phyloP scores from a whole-genome alignment of 768 basidiomycete species.

The Amanita rimosa region DNA sequence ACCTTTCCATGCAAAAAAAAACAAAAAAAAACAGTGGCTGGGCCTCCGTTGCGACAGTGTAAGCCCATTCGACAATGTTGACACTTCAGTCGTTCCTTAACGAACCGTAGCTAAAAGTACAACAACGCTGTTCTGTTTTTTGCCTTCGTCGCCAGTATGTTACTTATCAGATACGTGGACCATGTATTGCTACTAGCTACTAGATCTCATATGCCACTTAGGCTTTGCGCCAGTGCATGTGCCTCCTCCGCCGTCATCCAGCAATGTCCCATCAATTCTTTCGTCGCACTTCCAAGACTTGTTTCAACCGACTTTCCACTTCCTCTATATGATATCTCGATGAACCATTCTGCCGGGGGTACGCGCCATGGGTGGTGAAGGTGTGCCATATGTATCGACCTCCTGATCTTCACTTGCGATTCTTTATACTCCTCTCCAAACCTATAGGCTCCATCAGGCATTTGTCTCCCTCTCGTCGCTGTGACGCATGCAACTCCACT shows the following conservation, averaged over 20 bases:
- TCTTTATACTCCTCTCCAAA: conserved; percentile 19
- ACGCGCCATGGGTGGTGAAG: conserved; percentile 8
- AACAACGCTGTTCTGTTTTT: too few species aligned
- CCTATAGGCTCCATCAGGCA: conserved; percentile 6
- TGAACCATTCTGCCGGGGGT: conserved; percentile 10
- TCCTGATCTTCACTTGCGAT: conserved; percentile 16
- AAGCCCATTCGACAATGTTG: conserved; percentile 89
- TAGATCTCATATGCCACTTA: too few species aligned
- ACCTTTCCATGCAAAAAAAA: too few species aligned
- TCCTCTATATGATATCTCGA: conserved; percentile 8
- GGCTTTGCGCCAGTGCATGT: background rate
- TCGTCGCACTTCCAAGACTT: conserved; percentile 3
- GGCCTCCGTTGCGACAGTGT: conserved; percentile 89
- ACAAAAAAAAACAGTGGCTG: too few species aligned
- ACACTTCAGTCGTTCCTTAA: too few species aligned
- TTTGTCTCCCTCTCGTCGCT: conserved; percentile 16
- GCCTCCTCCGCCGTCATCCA: conserved; percentile 8
- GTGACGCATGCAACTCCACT: conserved; percentile 28
- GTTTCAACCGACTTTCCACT: background rate
- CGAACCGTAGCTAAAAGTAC: too few species aligned
- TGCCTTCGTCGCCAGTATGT: too few species aligned
- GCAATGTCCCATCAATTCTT: conserved; percentile 7
- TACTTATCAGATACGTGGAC: too few species aligned
- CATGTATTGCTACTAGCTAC: too few species aligned
- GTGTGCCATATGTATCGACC: conserved; percentile 8